A percentile compares a stretch with the other conserved stretches of the same genome.
These are phyloP conservation scores for Thermoascus crustaceus DNA, from an alignment of 2,329 filamentous ascomycete genomes.

Conservation along the genomic window DNA sequence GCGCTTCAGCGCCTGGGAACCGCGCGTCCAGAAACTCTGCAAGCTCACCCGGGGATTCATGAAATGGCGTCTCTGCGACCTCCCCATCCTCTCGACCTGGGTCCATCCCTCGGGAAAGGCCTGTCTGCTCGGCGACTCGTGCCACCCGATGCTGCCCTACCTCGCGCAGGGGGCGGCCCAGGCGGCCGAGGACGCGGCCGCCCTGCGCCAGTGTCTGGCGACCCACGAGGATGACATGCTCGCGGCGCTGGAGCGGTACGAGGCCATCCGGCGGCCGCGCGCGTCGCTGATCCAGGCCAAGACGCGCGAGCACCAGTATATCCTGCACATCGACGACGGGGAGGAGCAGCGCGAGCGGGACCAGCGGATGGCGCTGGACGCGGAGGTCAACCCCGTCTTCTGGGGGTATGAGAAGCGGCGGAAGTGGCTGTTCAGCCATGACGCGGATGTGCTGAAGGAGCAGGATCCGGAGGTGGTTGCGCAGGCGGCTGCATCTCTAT, in stretches of 20 bases:
- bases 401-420: slow-evolving; percentile 2
- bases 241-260: slow-evolving; percentile 11
- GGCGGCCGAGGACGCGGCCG: slow-evolving; percentile 59
- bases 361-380: slow-evolving; percentile 10
- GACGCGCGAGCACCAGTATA: slow-evolving; percentile 14
- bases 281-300: slow-evolving; percentile 11
- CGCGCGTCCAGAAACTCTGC: slow-evolving; percentile 27
- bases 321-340: slow-evolving; percentile 14
- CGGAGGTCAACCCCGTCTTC: slow-evolving; percentile 5
- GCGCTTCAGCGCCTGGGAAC: slow-evolving; percentile 31
- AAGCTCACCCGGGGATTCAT: slow-evolving; percentile 46
- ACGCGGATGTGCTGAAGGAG: background rate
- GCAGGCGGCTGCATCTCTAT: background rate
- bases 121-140: slow-evolving; percentile 55
- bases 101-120: slow-evolving; percentile 43
- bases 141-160: slow-evolving; percentile 61
- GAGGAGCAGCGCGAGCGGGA: slow-evolving; percentile 13
- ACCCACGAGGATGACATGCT: slow-evolving; percentile 12
- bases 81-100: slow-evolving; percentile 52
- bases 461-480: background rate
- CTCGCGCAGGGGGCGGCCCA: slow-evolving; percentile 60
- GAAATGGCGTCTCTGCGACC: slow-evolving; percentile 57
- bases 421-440: slow-evolving; percentile 4
- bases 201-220: slow-evolving; percentile 48
- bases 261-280: slow-evolving; percentile 11